Percentiles rank a stretch among this genome's conserved stretches.
Evolutionary conservation across 805 yeast genomes (phyloP).

Genomic region (Candida broadrunensis): DNA sequence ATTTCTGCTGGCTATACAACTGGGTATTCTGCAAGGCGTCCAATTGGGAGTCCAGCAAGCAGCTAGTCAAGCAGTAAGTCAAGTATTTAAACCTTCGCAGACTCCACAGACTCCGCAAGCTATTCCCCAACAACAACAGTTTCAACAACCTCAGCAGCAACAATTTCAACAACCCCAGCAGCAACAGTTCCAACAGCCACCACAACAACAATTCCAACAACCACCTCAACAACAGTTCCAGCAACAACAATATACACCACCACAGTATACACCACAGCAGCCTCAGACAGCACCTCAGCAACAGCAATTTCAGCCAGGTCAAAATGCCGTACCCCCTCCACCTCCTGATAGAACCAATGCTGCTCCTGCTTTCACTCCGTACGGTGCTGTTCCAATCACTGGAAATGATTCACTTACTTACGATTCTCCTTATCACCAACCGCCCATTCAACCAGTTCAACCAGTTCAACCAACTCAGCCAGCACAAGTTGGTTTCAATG

Average conservation of each 20-base stretch:
- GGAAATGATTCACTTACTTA: slow-evolving; percentile 1
- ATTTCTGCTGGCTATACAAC: not conserved
- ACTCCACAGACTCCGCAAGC: slow-evolving; percentile 6
- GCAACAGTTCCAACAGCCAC: slow-evolving; percentile 5
- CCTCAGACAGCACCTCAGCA: no score
- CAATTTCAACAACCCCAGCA: slow-evolving; percentile 7
- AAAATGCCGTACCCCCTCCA: not conserved
- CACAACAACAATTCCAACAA: slow-evolving; percentile 8
- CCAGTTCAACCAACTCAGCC: slow-evolving; percentile 5
- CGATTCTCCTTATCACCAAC: slow-evolving; percentile 5
- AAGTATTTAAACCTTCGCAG: slow-evolving; percentile 18
- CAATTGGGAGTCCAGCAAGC: slow-evolving; percentile 3
- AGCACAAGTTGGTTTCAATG: not conserved
- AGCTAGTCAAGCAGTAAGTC: slow-evolving; percentile 10
- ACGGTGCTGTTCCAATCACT: not conserved
- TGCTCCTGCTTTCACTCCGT: not conserved
- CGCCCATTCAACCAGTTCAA: slow-evolving; percentile 3
- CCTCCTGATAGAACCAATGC: slow-evolving; percentile 2
- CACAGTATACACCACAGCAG: slow-evolving; percentile 5
- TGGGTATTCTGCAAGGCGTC: not conserved
- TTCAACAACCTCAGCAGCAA: slow-evolving; percentile 3
- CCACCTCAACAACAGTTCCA: slow-evolving; percentile 1
- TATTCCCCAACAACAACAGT: slow-evolving; percentile 6
- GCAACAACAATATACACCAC: slow-evolving; percentile 5
- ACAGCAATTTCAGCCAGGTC: slow-evolving; percentile 2